Evolutionary conservation across 345 rosid species (phyloP), one percentile per base, ranked within the genome.

Genomic region (Noccaea caerulescens): DNA sequence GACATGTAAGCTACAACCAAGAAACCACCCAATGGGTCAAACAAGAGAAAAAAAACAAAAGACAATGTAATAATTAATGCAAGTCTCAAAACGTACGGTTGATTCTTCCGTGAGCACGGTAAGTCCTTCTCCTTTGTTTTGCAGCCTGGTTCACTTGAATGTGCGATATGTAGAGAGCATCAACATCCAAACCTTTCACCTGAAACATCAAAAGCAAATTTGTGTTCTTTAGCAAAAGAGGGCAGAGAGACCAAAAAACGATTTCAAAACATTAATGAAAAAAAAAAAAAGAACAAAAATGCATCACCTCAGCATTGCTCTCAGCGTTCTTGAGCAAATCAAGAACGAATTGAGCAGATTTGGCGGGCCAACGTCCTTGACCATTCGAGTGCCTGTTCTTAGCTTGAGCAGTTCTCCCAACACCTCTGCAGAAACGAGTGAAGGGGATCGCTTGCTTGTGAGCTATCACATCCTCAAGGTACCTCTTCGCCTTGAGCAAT

Each of bases 381-480:
- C 99, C 99, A 69, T 94, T 94, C 1, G 96, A 85, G 63, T 92
- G 98, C 77, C 98, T 85, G 82, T 87, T 92, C 83, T 95, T 95
- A 25, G 98, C 99, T 81, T 95, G 99, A 52, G 99, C 99, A 80
- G 99, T 95, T n/a, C 98, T 84, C n/a, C 98, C 99, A 4, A 95
- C 97, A 45, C 98, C 99, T 69, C 98, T 36, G 16, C 98, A 95
- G 79, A 86, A 95, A 6, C 97, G 93, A 6, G 93, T 77, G 88
- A 95, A 95, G n/a, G 99, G 99, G n/a, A 95, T 90, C 8, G 99
- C 99, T 77, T 95, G 99, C 76, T 95, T 95, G 81, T 95, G 99
- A 14, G 80, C 96, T 69, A 90, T 76, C 65, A 95, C 99, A 92
- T 92, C 98, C 56, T 95, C 99, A 76, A 95, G 68, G 62, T 95